Evolutionary conservation across 257 asterid genomes (phyloP).

Genomic region (Ballota nigra): DNA sequence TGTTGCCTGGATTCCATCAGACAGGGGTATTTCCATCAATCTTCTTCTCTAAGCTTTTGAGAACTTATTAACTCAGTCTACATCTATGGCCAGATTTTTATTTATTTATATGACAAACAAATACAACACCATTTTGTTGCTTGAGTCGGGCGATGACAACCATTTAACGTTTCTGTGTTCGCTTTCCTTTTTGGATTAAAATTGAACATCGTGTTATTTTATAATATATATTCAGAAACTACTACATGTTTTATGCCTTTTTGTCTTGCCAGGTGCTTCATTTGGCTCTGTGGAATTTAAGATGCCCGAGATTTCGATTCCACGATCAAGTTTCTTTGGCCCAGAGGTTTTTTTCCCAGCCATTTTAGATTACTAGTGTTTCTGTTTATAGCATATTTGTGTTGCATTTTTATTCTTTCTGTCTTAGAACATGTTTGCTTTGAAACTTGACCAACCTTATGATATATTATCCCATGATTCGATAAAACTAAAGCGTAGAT

Average conservation of each 20-base stretch:
- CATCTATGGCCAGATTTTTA: neutral
- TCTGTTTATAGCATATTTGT: neutral
- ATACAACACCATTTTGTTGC: slow-evolving; percentile 2
- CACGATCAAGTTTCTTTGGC: slow-evolving; percentile 28
- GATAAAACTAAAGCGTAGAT: neutral
- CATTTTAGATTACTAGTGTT: neutral
- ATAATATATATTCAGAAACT: neutral
- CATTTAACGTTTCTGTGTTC: neutral
- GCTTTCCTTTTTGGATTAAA: too few relatives aligned
- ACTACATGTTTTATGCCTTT: slow-evolving; percentile 21
- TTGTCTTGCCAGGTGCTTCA: slow-evolving; percentile 35
- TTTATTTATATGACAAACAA: neutral
- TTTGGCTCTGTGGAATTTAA: slow-evolving; percentile 24
- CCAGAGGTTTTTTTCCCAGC: slow-evolving; percentile 26
- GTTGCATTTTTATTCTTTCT: neutral
- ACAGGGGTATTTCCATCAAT: slow-evolving; percentile 15
- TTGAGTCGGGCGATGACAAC: slow-evolving; percentile 10
- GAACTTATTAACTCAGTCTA: neutral
- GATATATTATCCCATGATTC: neutral
- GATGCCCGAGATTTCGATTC: slow-evolving; percentile 23
- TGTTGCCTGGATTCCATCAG: slow-evolving; percentile 37
- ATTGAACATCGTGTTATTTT: neutral
- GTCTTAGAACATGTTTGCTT: neutral
- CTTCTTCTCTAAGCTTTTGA: neutral
- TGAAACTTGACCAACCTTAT: neutral